Evolutionary conservation across 768 basidiomycete species (phyloP), one percentile per base, ranked within the genome.

Genomic region (Mycena leptocephala): DNA sequence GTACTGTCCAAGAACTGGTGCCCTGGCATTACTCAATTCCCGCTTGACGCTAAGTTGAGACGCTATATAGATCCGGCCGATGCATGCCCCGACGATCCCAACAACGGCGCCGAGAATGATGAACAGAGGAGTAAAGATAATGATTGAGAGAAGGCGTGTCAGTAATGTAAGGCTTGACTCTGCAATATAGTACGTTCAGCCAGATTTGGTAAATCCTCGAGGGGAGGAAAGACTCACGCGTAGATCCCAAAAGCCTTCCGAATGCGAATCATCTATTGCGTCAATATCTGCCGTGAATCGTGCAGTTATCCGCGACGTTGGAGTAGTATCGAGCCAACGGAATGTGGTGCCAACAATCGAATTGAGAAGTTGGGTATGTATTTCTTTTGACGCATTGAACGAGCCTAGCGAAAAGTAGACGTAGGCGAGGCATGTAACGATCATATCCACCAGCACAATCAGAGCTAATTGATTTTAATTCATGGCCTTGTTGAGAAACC

Each of bases 281-380:
- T 90, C 85, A 26, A 94, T 93, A 80, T 95, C 94, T 68, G 92
- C 90, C 3, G 93, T 94, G 81, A 91, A 91, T 64, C 93, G 89
- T 32, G 92, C 85, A 56, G 94, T 90, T 63, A 95, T 90, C 9
- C 94, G 90, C 33, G 87, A 85, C 6, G 84, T 82, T 8, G 89
- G 88, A 2, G 89, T 90, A 39, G 87, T 84, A 76, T 87, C 87
- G 28, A 90, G 86, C 86, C 85, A 93, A 81, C 93, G 90, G 9
- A 59, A 20, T n/a, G 94, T 94, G 4, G 92, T 90, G 9, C 91
- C 88, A 14, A 94, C 81, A 0, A 94, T 80, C 13, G 92, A 88
- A 26, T 88, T 81, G 8, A 94, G 73, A 1, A 95, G 86, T 72
- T 86, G 82, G 24, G 79, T 79, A 78, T 94, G 93, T 14, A 95